Evolutionary conservation across 2,329 filamentous ascomycete genomes (phyloP).

Genomic region (Sporothrix pallida): DNA sequence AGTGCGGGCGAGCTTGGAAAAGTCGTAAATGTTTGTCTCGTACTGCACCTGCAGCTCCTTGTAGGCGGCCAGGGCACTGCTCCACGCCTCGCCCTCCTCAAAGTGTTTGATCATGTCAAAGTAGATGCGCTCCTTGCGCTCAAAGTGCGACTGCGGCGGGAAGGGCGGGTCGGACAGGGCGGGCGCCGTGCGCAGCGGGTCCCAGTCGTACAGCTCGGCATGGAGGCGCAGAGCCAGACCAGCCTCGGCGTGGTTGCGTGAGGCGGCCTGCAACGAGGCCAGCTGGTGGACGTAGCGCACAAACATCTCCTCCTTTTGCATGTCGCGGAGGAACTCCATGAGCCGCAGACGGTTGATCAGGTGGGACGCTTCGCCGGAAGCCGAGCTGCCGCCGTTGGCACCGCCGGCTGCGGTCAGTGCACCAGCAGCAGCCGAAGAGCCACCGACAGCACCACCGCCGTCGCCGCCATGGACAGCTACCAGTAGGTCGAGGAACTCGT

Average conservation of each 20-base stretch:
- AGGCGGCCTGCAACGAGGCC: slow-evolving; percentile 74
- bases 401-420: slow-evolving; percentile 3
- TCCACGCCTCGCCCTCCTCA: slow-evolving; percentile 93
- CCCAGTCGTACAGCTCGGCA: slow-evolving; percentile 92
- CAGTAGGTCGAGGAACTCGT: slow-evolving; percentile 88
- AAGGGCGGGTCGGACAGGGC: slow-evolving; percentile 76
- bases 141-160: slow-evolving; percentile 83
- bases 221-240: slow-evolving; percentile 88
- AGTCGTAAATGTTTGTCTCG: slow-evolving; percentile 87
- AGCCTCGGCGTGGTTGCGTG: slow-evolving; percentile 83
- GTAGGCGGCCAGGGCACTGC: slow-evolving; percentile 84
- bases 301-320: slow-evolving; percentile 97
- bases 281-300: slow-evolving; percentile 95
- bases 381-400: slow-evolving; percentile 16
- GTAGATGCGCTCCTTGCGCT: slow-evolving; percentile 89
- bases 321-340: slow-evolving; percentile 96
- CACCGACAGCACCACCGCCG: slow-evolving; percentile 47
- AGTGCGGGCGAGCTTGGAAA: slow-evolving; percentile 85
- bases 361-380: slow-evolving; percentile 71
- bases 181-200: slow-evolving; percentile 69
- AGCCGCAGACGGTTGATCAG: slow-evolving; percentile 87
- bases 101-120: slow-evolving; percentile 95
- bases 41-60: slow-evolving; percentile 92
- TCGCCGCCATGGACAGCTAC: slow-evolving; percentile 86
- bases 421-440: not conserved